Base-by-base conservation (phyloP, 2,329 filamentous ascomycete genomes). In the Botryosphaeria agaves region DNA sequence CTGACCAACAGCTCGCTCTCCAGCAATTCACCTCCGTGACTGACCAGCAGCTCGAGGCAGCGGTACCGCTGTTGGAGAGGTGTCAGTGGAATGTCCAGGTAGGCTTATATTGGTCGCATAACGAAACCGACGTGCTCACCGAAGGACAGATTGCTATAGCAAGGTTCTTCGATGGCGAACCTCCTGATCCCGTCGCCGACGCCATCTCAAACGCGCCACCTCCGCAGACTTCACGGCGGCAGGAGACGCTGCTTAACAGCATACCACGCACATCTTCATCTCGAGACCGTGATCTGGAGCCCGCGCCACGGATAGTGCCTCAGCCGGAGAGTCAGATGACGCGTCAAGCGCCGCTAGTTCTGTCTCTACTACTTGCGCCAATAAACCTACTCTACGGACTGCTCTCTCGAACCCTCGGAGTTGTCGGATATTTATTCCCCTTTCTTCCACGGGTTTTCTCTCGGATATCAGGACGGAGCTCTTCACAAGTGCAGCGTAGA, bases 81-180 rank as follows among this genome's bases (percentile, higher is more conserved):
- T 93, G 84, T 33, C 77, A 95, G 62, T 98, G 89, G 89, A 98
- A 95, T 48, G 79, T 93, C 1, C 80, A 87, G 62, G 81, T 84
- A 53, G 21, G 55, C 35, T 11, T 8, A 27, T 14, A 5, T 27
- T 26, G 7, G 23, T 5, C 21, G 25, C 8, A 32, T 21, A n/a
- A 32, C 16, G 1, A 7, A n/a, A 8, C 14, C n/a, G 12, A 32
- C 32, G 14, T 12, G 33, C 40, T 44, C 35, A 51, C 33, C 26
- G 31, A 32, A 24, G 16, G 18, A 5, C 48, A 94, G 76, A 93
- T 95, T 44, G 87, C 89, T 34, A 87, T 98, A 39, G 73, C 89
- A 40, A 91, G 91, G 49, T 95, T 95, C 69, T 98, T 94, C 51
- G 89, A 98, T 46, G 89, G 89, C 42, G 89, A 95, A 57, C 77